phyloP scores from a whole-genome alignment of 2,329 filamentous ascomycete species.

The Microsporum canis region DNA sequence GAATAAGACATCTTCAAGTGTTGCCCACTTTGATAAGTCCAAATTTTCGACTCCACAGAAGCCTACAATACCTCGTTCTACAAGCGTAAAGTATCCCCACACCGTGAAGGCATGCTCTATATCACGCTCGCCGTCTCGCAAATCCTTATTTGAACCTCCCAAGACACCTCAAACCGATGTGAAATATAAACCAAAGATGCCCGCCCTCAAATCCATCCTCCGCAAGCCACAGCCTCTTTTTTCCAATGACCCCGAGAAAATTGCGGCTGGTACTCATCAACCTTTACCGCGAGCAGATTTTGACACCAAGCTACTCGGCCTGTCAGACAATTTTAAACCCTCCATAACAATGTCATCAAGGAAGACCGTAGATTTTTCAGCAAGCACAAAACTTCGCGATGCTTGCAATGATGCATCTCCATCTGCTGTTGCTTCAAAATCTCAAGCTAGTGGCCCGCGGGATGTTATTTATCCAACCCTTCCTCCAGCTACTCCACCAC shows the following conservation, averaged over 20 bases:
- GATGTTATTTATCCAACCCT: constrained; percentile 28
- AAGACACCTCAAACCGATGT: constrained; percentile 38
- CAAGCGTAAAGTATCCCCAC: constrained; percentile 45
- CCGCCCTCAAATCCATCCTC: constrained; percentile 52
- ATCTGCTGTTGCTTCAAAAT: constrained; percentile 28
- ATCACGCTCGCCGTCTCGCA: constrained; percentile 42
- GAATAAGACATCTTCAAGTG: constrained; percentile 21
- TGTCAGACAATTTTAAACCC: constrained; percentile 28
- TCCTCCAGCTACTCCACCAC: constrained; percentile 28
- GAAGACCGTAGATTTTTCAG: constrained; percentile 75
- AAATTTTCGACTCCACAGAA: constrained; percentile 69
- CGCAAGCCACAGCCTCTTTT: constrained; percentile 49
- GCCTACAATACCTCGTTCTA: constrained; percentile 50
- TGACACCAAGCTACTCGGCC: constrained; percentile 18
- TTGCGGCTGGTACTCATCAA: constrained; percentile 49
- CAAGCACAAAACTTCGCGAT: constrained; percentile 47
- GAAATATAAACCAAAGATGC: constrained; percentile 33
- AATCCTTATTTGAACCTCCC: constrained; percentile 32
- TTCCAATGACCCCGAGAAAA: constrained; percentile 47
- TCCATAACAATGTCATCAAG: constrained; percentile 56
- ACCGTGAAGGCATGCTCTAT: constrained; percentile 46
- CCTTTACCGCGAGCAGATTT: constrained; percentile 16
- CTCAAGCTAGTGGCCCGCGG: constrained; percentile 17
- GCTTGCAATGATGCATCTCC: constrained; percentile 29
- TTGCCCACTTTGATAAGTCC: constrained; percentile 38